phyloP scores from a whole-genome alignment of 192 early-diverging fungal species.

The Entomortierella lignicola region DNA sequence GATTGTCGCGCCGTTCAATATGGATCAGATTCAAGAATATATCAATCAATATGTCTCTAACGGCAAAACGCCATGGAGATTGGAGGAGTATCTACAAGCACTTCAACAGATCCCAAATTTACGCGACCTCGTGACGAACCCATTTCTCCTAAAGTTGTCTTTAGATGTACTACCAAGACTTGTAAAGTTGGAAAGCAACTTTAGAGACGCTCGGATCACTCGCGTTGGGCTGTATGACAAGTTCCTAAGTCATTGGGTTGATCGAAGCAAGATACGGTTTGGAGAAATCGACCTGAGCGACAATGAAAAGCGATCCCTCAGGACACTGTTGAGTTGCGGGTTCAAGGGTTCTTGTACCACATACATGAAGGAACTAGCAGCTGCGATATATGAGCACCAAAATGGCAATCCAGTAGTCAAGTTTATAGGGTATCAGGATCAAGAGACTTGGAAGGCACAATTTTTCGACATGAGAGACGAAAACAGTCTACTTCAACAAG shows the following conservation, averaged over 20 bases:
- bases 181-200: neutral
- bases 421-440: neutral
- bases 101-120: neutral
- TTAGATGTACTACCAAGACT: neutral
- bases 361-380: neutral
- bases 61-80: neutral
- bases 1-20: neutral
- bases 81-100: neutral
- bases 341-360: neutral
- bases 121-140: neutral
- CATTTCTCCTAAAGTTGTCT: conserved; percentile 2
- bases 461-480: conserved; percentile 2
- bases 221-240: conserved; percentile 14
- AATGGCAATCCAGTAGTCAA: conserved; percentile 11
- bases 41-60: neutral
- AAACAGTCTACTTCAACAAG: neutral
- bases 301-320: neutral
- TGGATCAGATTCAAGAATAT: conserved; percentile 3
- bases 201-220: neutral
- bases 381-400: conserved; percentile 8
- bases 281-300: neutral
- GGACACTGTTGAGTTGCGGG: neutral
- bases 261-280: neutral
- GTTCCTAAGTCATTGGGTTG: conserved; percentile 17
- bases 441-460: conserved; percentile 1